Conservation (phyloP, 2,329 filamentous ascomycete species). For the Tolypocladium ophioglossoides region DNA sequence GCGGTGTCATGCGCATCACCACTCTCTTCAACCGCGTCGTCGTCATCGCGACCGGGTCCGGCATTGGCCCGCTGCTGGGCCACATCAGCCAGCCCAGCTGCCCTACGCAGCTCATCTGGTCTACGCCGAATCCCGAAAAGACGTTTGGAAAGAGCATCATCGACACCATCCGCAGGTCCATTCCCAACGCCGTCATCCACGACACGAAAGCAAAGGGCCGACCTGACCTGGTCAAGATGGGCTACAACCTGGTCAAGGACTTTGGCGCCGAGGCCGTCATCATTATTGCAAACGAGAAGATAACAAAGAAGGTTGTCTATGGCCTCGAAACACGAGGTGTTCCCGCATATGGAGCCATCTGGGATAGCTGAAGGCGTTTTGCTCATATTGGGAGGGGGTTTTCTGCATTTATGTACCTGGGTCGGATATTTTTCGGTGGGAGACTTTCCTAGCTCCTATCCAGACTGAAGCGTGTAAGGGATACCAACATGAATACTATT, state of each 20-base stretch:
- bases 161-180: constrained; percentile 41
- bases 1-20: constrained; percentile 57
- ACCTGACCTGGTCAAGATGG: constrained; percentile 42
- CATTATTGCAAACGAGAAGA: constrained; percentile 58
- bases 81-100: constrained; percentile 39
- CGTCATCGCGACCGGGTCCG: constrained; percentile 61
- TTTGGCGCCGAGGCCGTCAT: constrained; percentile 59
- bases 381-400: background rate
- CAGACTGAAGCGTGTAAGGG: background rate
- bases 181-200: constrained; percentile 54
- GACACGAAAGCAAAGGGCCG: constrained; percentile 52
- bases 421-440: background rate
- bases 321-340: constrained; percentile 56
- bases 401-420: background rate
- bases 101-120: constrained; percentile 57
- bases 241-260: constrained; percentile 42
- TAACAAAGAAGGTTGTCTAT: constrained; percentile 60
- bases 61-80: constrained; percentile 59
- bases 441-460: background rate
- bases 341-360: constrained; percentile 63
- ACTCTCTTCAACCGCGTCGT: constrained; percentile 55
- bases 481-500: background rate
- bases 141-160: constrained; percentile 53
- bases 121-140: constrained; percentile 46
- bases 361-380: constrained; percentile 36